These are phyloP conservation scores for Scutellaria minor DNA, from an alignment of 257 asterid species.

Conservation along the genomic window DNA sequence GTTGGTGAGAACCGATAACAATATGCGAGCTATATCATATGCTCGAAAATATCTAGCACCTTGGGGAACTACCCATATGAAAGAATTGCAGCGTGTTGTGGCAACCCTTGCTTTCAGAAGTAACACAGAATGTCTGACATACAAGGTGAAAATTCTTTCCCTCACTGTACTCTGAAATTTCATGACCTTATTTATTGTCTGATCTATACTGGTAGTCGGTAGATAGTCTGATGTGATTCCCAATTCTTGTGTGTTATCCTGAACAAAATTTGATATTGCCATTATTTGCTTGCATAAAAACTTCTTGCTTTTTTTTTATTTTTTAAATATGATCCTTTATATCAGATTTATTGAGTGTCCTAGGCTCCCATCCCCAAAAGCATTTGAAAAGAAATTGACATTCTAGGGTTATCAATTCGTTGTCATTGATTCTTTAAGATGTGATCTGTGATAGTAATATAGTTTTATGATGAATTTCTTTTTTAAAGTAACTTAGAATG, in stretches of 20 bases:
- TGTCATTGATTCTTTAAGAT: slow-evolving; percentile 14
- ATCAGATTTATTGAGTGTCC: no score
- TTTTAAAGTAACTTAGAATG: not conserved
- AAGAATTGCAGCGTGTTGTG: slow-evolving; percentile 90
- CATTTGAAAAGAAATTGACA: not conserved
- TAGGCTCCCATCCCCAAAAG: not conserved
- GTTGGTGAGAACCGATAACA: slow-evolving; percentile 79
- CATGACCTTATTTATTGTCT: slow-evolving; percentile 17
- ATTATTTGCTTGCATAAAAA: no score
- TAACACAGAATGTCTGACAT: slow-evolving; percentile 75
- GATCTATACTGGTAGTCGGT: not conserved
- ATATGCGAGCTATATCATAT: slow-evolving; percentile 80
- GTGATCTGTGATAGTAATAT: slow-evolving; percentile 1
- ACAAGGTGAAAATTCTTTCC: slow-evolving; percentile 63
- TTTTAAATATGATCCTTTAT: no score
- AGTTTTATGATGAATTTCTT: slow-evolving; percentile 3
- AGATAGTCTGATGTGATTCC: slow-evolving; percentile 24
- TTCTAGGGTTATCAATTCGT: slow-evolving; percentile 7
- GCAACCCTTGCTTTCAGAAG: slow-evolving; percentile 93
- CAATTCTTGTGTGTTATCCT: not conserved
- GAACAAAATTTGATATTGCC: no score
- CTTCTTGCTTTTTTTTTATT: no score
- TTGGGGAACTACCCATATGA: slow-evolving; percentile 94
- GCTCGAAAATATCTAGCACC: slow-evolving; percentile 90
- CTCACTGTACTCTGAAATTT: slow-evolving; percentile 19